Percentiles rank a stretch among this genome's conserved stretches.
phyloP scores from a whole-genome alignment of 2,329 filamentous ascomycete species.

The Graphilbum sp. region DNA sequence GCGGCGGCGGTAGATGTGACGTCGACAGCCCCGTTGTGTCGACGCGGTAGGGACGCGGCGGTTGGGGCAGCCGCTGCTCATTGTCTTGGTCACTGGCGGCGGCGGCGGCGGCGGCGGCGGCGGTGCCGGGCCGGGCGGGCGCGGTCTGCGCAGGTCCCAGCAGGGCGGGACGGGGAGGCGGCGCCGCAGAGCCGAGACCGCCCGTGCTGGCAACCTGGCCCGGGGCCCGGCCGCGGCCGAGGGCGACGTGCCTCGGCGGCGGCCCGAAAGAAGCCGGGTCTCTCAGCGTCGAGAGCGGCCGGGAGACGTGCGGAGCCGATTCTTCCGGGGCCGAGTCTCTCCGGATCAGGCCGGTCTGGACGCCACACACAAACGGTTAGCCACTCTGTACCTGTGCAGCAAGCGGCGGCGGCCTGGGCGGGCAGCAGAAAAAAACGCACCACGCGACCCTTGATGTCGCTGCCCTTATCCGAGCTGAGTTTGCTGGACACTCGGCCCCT shows the following conservation, averaged over 20 bases:
- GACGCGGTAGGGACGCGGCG: constrained; percentile 48
- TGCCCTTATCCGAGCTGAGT: constrained; percentile 34
- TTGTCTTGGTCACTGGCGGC: constrained; percentile 14
- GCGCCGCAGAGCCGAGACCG: constrained; percentile 9
- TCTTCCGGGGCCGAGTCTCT: constrained; percentile 14
- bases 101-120: constrained; percentile 2
- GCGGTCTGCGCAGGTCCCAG: background rate
- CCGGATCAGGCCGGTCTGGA: constrained; percentile 12
- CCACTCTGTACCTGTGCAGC: too few relatives aligned
- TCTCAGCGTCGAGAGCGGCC: constrained; percentile 52
- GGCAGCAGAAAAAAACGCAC: constrained; percentile 18
- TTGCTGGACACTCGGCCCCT: constrained; percentile 11
- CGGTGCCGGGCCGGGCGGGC: background rate
- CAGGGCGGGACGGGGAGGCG: background rate
- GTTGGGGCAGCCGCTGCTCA: constrained; percentile 21
- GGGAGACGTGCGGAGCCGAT: constrained; percentile 23
- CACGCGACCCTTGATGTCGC: constrained; percentile 25
- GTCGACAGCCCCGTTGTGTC: constrained; percentile 59
- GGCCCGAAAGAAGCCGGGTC: constrained; percentile 68
- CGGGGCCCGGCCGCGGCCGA: constrained; percentile 7
- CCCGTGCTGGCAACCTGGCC: constrained; percentile 10
- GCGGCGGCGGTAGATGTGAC: constrained; percentile 53
- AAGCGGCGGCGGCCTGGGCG: too few relatives aligned
- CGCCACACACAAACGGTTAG: background rate
- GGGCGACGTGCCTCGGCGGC: constrained; percentile 48